These are phyloP conservation scores for Piloderma croceum DNA, from an alignment of 768 basidiomycete genomes.

Conservation along the genomic window DNA sequence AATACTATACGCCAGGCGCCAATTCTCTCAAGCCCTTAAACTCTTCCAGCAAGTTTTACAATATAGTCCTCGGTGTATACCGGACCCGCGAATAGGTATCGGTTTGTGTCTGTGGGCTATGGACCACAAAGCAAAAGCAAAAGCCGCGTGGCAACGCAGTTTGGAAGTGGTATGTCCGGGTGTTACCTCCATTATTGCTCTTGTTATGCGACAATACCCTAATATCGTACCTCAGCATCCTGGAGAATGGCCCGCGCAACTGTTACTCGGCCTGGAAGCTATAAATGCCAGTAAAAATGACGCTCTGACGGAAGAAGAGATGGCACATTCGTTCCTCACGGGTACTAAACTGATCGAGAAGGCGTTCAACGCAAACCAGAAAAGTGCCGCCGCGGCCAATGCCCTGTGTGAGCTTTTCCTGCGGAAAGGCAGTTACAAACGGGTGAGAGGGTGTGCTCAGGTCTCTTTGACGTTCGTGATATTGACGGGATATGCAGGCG, in stretches of 20 bases:
- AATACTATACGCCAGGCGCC: slow-evolving; percentile 74
- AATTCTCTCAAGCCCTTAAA: slow-evolving; percentile 74
- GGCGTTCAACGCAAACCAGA: slow-evolving; percentile 77
- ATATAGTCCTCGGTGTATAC: slow-evolving; percentile 71
- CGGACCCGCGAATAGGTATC: slow-evolving; percentile 94
- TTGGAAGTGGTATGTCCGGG: slow-evolving; percentile 64
- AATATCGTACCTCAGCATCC: slow-evolving; percentile 50
- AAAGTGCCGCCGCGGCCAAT: slow-evolving; percentile 77
- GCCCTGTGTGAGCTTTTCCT: slow-evolving; percentile 78
- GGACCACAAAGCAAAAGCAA: slow-evolving; percentile 77
- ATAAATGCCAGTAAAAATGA: slow-evolving; percentile 82
- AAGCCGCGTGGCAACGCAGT: slow-evolving; percentile 86
- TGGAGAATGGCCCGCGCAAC: slow-evolving; percentile 67
- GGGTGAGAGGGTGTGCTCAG: slow-evolving; percentile 42
- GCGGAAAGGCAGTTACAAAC: slow-evolving; percentile 57
- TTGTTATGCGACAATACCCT: slow-evolving; percentile 1
- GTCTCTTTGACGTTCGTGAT: background rate
- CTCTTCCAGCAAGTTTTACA: slow-evolving; percentile 81
- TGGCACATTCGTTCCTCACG: slow-evolving; percentile 49
- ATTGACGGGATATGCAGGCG: slow-evolving; percentile 41
- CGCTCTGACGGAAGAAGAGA: slow-evolving; percentile 55
- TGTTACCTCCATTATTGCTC: background rate
- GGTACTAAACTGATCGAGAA: slow-evolving; percentile 70
- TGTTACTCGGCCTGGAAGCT: slow-evolving; percentile 81
- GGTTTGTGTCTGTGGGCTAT: slow-evolving; percentile 91